phyloP scores from a whole-genome alignment of 2,329 filamentous ascomycete species.

The Alternaria novae-zelandiae region DNA sequence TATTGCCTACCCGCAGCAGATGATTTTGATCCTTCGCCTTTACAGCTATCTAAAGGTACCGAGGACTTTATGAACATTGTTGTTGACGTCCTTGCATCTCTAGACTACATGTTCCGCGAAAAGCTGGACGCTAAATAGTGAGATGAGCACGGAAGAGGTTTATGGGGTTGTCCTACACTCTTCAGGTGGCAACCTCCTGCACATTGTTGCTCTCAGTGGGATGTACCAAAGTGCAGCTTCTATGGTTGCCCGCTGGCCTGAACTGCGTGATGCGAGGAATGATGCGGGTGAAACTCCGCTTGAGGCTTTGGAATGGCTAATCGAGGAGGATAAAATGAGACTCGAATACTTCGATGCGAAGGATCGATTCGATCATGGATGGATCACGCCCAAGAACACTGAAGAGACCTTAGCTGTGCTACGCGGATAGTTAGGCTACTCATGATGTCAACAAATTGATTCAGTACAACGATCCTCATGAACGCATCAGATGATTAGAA shows the following conservation, averaged over 20 bases:
- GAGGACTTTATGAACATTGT: background rate
- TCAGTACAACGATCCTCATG: background rate
- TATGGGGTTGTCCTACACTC: background rate
- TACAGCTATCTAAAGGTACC: background rate
- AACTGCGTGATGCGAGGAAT: background rate
- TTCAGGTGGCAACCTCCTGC: background rate
- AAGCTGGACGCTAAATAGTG: background rate
- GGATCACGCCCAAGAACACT: background rate
- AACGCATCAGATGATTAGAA: background rate
- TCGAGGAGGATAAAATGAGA: background rate
- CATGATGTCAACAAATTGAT: background rate
- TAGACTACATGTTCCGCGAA: background rate
- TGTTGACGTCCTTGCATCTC: background rate
- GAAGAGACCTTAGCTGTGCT: background rate
- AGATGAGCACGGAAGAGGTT: background rate
- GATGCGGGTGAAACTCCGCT: background rate
- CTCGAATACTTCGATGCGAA: background rate
- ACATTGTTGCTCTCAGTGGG: background rate
- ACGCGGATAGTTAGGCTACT: background rate
- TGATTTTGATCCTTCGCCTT: background rate
- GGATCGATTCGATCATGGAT: background rate
- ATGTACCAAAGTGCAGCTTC: background rate
- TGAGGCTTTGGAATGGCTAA: background rate
- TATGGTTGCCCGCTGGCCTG: background rate
- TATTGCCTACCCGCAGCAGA: background rate